Base-by-base conservation (phyloP, 2,329 filamentous ascomycete genomes). In the Verticillium zaregamsianum region DNA sequence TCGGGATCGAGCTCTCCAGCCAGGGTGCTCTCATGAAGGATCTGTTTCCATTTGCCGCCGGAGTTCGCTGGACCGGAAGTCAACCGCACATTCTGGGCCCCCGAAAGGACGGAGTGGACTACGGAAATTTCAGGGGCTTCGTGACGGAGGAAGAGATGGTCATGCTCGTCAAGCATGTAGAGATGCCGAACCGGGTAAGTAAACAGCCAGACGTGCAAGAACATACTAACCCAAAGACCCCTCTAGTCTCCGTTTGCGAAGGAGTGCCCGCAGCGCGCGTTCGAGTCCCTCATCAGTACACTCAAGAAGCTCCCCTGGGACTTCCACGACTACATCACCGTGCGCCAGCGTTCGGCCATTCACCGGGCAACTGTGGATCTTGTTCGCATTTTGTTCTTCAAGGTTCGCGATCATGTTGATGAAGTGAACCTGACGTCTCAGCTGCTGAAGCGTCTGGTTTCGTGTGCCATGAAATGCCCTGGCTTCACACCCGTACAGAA, bases 201-300 rank as follows among this genome's bases (percentile, higher is more conserved):
- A 23, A 35, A 33, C 6, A 17, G 15, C 54, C 5, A 28, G 12
- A 32, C 12, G 11, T 8, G 11, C 23, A 17, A 8, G 8, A 11
- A n/a, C 15, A 35, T 32, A 15, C 25, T 49, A 40, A 3, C 25
- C 15, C 3, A 11, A 25, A 15, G 28, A 28, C 28, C 28, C 28
- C 49, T 12, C n/a, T 12, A 88, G 85, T 86, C 85, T 14, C 82
- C 83, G 0, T 89, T 85, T 68, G 81, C 84, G 9, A 80, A 78
- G 61, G 80, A 86, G 31, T 88, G 85, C 66, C 85, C 86, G 0
- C 86, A 90, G 73, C 82, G 87, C 15, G 83, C 86, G 2, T 89
- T 84, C 61, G 87, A 90, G 74, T 86, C 81, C 69, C 76, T 90
- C 68, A 87, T 90, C 66, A 87, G 84, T 70, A 88, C 83, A 1